Evolutionary conservation across 1,139 yeast genomes (phyloP), one percentile per base, ranked within the genome.

Genomic region (Geotrichum cucujoidarum): DNA sequence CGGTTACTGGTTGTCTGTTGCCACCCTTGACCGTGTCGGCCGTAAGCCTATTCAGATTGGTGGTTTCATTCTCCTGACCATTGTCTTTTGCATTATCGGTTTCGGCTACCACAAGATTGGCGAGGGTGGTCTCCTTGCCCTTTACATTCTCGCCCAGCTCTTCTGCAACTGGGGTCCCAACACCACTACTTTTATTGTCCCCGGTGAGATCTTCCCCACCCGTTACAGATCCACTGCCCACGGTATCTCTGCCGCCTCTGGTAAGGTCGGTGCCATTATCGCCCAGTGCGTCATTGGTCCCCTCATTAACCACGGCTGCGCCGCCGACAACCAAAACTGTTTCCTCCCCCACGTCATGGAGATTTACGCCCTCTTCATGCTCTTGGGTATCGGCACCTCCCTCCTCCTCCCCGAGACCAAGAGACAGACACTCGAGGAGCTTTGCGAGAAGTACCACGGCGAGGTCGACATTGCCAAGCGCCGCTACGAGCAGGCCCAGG

Each of bases 141-240:
- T 80, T 64, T 80, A 79, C 70, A 79, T 79, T 62, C 65, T 80
- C 60, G 71, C 77, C 43, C 82, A 80, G 63, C 79, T 81, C 69
- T 80, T 80, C 77, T 77, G 78, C 67, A 81, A 80, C 69, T 80
- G 78, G 56, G 86, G 86, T 54, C 97, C 98, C 65, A 92, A 92
- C 77, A 79, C 90, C 53, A 94, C 97, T 45, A 92, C 98, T 51
- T 92, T 92, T 71, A 78, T 92, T 62, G 80, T 88, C 61, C 97
- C 98, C 44, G 98, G 97, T 69, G 98, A 92, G 75, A 77, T 82
- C 63, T 92, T 77, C 87, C 98, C 98, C 66, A 92, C 98, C 44
- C 80, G 95, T 71, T 88, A 89, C 74, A 87, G 98, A 80, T 92
- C 97, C 38, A 83, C 97, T 58, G 97, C 97, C 49, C 98, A 92